A percentile compares a stretch with the other conserved stretches of the same genome.
Evolutionary conservation across 768 basidiomycete species (phyloP).

Genomic region (Gloeopeniophorella convolvens): DNA sequence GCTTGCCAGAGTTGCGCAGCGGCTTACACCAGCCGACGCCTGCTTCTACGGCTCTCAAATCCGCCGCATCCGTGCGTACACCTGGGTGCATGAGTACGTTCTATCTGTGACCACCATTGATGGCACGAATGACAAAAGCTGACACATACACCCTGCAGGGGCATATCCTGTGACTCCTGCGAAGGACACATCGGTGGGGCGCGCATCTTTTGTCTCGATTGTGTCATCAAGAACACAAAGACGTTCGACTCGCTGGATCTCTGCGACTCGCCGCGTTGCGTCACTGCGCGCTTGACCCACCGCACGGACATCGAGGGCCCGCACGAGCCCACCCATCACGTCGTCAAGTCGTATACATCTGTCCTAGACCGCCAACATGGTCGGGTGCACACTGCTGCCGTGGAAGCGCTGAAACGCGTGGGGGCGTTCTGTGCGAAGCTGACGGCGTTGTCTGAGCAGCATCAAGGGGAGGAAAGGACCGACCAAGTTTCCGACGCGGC

Average conservation of each 20-base stretch:
- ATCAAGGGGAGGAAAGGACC: no score
- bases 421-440: no score
- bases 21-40: constrained; percentile 23
- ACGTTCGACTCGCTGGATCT: constrained; percentile 25
- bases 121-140: not conserved
- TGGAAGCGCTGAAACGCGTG: no score
- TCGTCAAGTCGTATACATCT: not conserved
- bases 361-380: not conserved
- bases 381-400: not conserved
- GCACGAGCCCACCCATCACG: constrained; percentile 18
- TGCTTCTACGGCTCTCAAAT: constrained; percentile 24
- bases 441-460: no score
- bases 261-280: constrained; percentile 25
- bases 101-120: not conserved
- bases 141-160: constrained; percentile 3
- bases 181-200: constrained; percentile 24
- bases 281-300: constrained; percentile 12
- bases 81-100: constrained; percentile 21
- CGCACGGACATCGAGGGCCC: constrained; percentile 19
- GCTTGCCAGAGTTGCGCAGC: constrained; percentile 15
- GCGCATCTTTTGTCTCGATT: constrained; percentile 30
- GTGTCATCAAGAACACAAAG: constrained; percentile 16
- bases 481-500: no score
- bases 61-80: constrained; percentile 18
- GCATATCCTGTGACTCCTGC: constrained; percentile 25